Base-by-base conservation (phyloP, 116 monocot species). In the Cymodocea nodosa region DNA sequence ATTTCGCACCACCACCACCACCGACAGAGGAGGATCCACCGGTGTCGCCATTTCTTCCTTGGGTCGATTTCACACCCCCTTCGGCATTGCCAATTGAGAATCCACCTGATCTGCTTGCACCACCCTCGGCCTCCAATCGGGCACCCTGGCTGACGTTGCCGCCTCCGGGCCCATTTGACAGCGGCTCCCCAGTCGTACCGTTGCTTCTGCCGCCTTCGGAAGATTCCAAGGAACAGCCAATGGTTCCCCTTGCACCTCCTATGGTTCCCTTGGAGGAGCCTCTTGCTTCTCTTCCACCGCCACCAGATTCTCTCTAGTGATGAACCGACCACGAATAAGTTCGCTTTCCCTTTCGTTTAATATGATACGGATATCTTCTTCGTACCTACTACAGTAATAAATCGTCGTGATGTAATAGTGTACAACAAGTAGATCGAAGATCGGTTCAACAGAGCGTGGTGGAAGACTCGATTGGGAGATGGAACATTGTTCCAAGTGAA, bases 211-310 rank as follows among this genome's bases (percentile, higher is more conserved):
- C 64, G 13, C 39, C 48, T 3, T 15, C 49, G 17, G n/a, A 44
- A 64, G 64, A 40, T 24, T 12, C 7, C 6, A 64, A 44, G 49
- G 49, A 23, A 15, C 48, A 48, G 20, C 64, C 64, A 23, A 18
- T 14, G 22, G n/a, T 23, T 15, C 49, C 64, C 1, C 37, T 23
- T n/a, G 35, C 18, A 23, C 48, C 50, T 44, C 64, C 64, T 50
- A 19, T 50, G 6, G 64, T 64, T 64, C 64, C 64, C 40, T 40
- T 34, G 61, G 35, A 62, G 17, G n/a, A 37, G 14, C 61, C 18
- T 62, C 61, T 62, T 35, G 13, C n/a, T 15, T 34, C 61, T 15
- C 36, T 35, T 34, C 35, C 61, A 62, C 6, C 61, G n/a, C n/a
- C n/a, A 22, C 36, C 61, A 35, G n/a, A 62, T 62, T 56, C 56